Evolutionary conservation across 805 yeast species (phyloP).

Genomic region (Zygosaccharomyces bisporus): DNA sequence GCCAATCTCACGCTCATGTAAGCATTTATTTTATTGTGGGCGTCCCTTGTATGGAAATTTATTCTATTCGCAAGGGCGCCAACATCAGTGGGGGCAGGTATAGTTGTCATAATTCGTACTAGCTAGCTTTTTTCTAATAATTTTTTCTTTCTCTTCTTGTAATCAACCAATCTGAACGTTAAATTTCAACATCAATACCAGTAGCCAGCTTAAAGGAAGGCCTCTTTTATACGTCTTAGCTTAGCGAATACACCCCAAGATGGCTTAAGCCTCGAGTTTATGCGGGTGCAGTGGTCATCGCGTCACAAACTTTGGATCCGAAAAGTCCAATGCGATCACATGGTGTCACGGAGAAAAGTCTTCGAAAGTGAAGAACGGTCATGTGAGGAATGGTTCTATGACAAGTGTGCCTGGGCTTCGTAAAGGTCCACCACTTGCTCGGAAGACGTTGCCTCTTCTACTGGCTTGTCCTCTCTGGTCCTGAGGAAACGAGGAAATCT

Average conservation of each 20-base stretch:
- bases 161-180: no score
- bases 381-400: background rate
- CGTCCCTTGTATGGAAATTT: conserved; percentile 59
- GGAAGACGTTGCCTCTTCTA: conserved; percentile 83
- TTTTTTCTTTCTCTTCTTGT: no score
- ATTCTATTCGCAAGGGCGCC: conserved; percentile 85
- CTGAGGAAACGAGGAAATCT: conserved; percentile 86
- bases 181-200: background rate
- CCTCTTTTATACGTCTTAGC: conserved; percentile 1
- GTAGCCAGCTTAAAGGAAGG: no score
- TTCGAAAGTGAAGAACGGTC: background rate
- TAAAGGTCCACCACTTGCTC: conserved; percentile 83
- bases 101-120: conserved; percentile 33
- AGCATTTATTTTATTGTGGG: conserved; percentile 67
- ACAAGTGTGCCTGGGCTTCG: conserved; percentile 55
- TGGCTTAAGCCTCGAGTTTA: background rate
- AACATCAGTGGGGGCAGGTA: conserved; percentile 74
- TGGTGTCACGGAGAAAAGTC: conserved; percentile 1
- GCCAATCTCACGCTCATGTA: conserved; percentile 67
- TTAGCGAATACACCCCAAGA: conserved; percentile 1
- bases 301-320: conserved; percentile 12
- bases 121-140: background rate
- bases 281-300: conserved; percentile 6
- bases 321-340: conserved; percentile 19
- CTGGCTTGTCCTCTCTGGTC: conserved; percentile 77